Base-by-base conservation (phyloP, 148 eudicot species). In the Chenopodium quinoa region DNA sequence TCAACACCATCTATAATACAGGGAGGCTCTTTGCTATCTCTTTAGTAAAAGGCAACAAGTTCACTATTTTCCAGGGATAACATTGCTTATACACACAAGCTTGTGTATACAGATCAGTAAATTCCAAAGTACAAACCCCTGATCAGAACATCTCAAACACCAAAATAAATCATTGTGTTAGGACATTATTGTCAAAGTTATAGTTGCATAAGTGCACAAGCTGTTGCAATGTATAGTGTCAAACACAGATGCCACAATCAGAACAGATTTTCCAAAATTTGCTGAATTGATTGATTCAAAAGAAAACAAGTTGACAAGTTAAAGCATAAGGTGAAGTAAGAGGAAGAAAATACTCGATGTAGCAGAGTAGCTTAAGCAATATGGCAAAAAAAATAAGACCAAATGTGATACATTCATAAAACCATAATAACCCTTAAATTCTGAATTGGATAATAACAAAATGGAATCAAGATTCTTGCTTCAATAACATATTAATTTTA, bases 391-490 rank as follows among this genome's bases (percentile, higher is more conserved):
- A 44, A 72, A 23, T 16, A 25, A 40, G 46, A 72, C 22, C 19
- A 71, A 37, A 56, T 10, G 34, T 13, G 25, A 27, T 25, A 50
- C 17, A 32, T 54, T 34, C 71, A 80, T 37, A 72, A 22, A 32
- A 54, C 54, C 62, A 80, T 37, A 72, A 13, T 22, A 58, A 27
- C 82, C 68, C 6, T 23, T 29, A 4, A 11, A 4, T 80, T 56
- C 66, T 71, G 23, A 4, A 71, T 56, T 52, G 58, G 23, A 7
- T 11, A 34, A 71, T 23, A 54, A 70, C 68, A 79, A 8, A 37
- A 54, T 66, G 52, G 20, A 73, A 72, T 7, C 34, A 62, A 63
- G 74, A n/a, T 60, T 75, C 54, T 62, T 7, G 71, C 32, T 78
- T 31, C 47, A 5, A 10, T 4, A 13, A 11, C 12, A 16, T 46